Percentiles rank a stretch among this genome's conserved stretches.
Evolutionary conservation across 2,329 filamentous ascomycete genomes (phyloP).

Genomic region (Hypoxylon sp.): DNA sequence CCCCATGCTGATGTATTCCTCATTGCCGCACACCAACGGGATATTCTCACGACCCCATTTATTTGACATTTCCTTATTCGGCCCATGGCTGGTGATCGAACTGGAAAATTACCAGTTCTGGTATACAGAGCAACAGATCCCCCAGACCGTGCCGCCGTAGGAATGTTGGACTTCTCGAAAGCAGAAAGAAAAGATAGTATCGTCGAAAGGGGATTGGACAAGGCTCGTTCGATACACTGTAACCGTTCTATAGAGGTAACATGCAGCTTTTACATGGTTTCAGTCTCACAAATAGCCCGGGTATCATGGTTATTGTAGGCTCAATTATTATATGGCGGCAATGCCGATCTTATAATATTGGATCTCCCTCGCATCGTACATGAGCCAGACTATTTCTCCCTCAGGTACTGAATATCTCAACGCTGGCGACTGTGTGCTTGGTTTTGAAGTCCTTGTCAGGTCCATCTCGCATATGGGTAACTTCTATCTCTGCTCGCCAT

Average conservation of each 20-base stretch:
- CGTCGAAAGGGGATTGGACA: constrained; percentile 16
- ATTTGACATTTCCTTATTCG: constrained; percentile 17
- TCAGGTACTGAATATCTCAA: constrained; percentile 17
- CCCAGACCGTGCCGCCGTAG: not conserved
- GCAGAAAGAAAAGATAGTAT: constrained; percentile 18
- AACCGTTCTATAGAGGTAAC: constrained; percentile 10
- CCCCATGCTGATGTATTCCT: constrained; percentile 15
- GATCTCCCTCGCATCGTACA: constrained; percentile 18
- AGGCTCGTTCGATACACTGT: constrained; percentile 27
- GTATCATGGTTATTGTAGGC: constrained; percentile 9
- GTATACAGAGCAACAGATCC: not conserved
- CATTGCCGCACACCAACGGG: constrained; percentile 4
- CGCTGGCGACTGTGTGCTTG: constrained; percentile 5
- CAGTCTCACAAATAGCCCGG: constrained; percentile 1
- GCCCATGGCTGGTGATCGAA: not conserved
- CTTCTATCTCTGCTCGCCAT: constrained; percentile 2
- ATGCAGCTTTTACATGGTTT: constrained; percentile 14
- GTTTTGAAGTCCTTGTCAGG: constrained; percentile 3
- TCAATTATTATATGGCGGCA: constrained; percentile 11
- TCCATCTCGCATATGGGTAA: constrained; percentile 19
- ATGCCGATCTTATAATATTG: constrained; percentile 17
- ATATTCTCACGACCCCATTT: constrained; percentile 10
- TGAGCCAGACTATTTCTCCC: constrained; percentile 7
- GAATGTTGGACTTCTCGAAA: constrained; percentile 23
- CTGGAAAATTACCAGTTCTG: constrained; percentile 7